Evolutionary conservation across 2,329 filamentous ascomycete genomes (phyloP).

Genomic region (Hymenoscyphus fructigenus): DNA sequence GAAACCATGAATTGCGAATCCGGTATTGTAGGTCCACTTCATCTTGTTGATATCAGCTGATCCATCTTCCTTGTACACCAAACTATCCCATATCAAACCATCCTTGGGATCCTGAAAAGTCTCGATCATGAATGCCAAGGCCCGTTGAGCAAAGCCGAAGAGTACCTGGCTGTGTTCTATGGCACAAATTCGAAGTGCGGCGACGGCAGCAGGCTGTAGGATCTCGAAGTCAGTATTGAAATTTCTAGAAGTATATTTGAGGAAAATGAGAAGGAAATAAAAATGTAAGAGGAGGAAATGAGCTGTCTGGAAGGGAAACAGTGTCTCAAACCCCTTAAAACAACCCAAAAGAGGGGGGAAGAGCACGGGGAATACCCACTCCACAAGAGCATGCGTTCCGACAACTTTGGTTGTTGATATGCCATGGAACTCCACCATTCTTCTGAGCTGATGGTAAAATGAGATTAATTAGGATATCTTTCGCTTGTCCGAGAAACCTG

Average conservation of each 20-base stretch:
- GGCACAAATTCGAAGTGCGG: slow-evolving; percentile 22
- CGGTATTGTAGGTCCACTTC: slow-evolving; percentile 29
- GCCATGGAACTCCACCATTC: slow-evolving; percentile 25
- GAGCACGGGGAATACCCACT: no score
- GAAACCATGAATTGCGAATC: slow-evolving; percentile 26
- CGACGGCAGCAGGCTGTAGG: slow-evolving; percentile 18
- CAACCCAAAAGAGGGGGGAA: no score
- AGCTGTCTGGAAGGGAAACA: no score
- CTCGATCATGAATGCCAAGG: slow-evolving; percentile 15
- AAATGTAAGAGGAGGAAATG: no score
- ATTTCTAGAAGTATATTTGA: no score
- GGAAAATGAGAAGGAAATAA: no score
- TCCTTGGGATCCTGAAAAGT: slow-evolving; percentile 23
- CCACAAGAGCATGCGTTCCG: slow-evolving; percentile 25
- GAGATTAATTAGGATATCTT: slow-evolving; percentile 15
- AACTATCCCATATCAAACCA: slow-evolving; percentile 26
- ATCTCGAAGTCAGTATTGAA: no score
- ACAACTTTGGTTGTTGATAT: slow-evolving; percentile 21
- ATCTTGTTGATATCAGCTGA: slow-evolving; percentile 19
- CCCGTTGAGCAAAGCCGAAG: slow-evolving; percentile 16
- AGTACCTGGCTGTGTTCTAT: slow-evolving; percentile 14
- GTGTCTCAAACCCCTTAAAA: no score
- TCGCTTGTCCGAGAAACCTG: slow-evolving; percentile 20
- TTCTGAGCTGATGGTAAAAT: slow-evolving; percentile 21
- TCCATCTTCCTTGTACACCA: slow-evolving; percentile 18